These are phyloP conservation scores for Erythrobasidium yunnanense DNA, from an alignment of 768 basidiomycete species.

Conservation along the genomic window DNA sequence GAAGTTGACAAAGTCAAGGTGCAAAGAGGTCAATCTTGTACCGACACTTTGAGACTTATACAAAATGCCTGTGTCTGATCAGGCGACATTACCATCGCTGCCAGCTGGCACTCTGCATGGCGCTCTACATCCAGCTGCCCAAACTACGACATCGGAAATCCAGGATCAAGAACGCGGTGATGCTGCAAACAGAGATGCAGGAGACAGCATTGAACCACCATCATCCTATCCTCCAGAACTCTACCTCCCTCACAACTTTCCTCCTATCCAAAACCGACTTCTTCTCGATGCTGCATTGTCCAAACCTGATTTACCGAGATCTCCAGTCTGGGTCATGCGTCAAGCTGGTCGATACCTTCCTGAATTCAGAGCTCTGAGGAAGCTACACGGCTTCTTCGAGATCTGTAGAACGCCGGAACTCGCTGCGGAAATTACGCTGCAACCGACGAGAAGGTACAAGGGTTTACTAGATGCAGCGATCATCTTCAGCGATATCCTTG, in stretches of 20 bases:
- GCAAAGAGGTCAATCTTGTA: too few relatives aligned
- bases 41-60: too few relatives aligned
- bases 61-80: background rate
- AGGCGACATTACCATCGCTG: background rate
- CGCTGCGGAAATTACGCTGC: slow-evolving; percentile 78
- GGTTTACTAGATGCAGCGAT: slow-evolving; percentile 87
- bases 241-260: slow-evolving; percentile 29
- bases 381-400: slow-evolving; percentile 84
- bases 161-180: background rate
- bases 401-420: slow-evolving; percentile 84
- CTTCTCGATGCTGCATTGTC: background rate
- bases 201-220: background rate
- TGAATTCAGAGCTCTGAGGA: slow-evolving; percentile 79
- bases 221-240: slow-evolving; percentile 16
- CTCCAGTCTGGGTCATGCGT: slow-evolving; percentile 39
- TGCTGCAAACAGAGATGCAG: background rate
- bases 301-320: slow-evolving; percentile 15
- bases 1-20: too few relatives aligned
- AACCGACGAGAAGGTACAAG: slow-evolving; percentile 78
- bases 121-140: background rate
- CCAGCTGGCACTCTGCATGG: background rate
- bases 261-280: slow-evolving; percentile 45
- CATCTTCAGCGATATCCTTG: slow-evolving; percentile 97
- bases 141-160: background rate
- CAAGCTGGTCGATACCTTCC: slow-evolving; percentile 32